Evolutionary conservation across 2,329 filamentous ascomycete species (phyloP).

Genomic region (Verticillium nonalfalfae): DNA sequence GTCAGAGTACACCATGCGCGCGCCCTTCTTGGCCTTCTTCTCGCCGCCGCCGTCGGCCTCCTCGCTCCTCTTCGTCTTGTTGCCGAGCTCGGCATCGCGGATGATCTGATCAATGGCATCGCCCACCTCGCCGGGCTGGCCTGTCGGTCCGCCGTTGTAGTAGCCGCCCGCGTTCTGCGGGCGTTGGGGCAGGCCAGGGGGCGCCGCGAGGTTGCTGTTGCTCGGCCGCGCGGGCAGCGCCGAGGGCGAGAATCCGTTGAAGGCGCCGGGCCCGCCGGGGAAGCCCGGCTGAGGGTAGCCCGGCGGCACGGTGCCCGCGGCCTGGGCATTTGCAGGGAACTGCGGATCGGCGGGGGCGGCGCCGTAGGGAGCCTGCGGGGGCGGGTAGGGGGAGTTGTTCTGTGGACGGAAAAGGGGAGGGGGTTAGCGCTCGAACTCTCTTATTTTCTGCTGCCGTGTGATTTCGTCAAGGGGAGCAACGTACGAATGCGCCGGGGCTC

Average conservation of each 20-base stretch:
- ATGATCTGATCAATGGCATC: conserved; percentile 63
- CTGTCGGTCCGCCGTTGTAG: conserved; percentile 18
- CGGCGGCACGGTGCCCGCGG: conserved; percentile 10
- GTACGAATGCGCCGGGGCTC: conserved; percentile 52
- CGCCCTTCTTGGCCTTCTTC: conserved; percentile 61
- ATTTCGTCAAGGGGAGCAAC: conserved; percentile 21
- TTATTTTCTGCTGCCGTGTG: conserved; percentile 12
- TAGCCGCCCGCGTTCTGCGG: conserved; percentile 28
- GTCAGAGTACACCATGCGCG: conserved; percentile 75
- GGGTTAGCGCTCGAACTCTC: too few relatives aligned
- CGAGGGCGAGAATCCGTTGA: conserved; percentile 26
- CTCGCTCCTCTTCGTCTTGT: conserved; percentile 37
- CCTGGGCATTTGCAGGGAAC: conserved; percentile 20
- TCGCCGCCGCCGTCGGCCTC: conserved; percentile 39
- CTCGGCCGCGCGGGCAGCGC: conserved; percentile 40
- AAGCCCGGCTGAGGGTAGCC: conserved; percentile 9
- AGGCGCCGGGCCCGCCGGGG: conserved; percentile 1
- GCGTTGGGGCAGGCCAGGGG: conserved; percentile 36
- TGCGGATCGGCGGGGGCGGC: conserved; percentile 24
- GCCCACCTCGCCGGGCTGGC: conserved; percentile 30
- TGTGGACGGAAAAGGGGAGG: not conserved
- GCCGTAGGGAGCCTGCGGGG: conserved; percentile 25
- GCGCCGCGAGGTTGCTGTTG: conserved; percentile 27
- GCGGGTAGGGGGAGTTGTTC: conserved; percentile 32
- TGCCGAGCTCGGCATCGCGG: conserved; percentile 56